A percentile compares a stretch with the other conserved stretches of the same genome.
These are phyloP conservation scores for Sporothrix luriei DNA, from an alignment of 2,329 filamentous ascomycete species.

Conservation along the genomic window DNA sequence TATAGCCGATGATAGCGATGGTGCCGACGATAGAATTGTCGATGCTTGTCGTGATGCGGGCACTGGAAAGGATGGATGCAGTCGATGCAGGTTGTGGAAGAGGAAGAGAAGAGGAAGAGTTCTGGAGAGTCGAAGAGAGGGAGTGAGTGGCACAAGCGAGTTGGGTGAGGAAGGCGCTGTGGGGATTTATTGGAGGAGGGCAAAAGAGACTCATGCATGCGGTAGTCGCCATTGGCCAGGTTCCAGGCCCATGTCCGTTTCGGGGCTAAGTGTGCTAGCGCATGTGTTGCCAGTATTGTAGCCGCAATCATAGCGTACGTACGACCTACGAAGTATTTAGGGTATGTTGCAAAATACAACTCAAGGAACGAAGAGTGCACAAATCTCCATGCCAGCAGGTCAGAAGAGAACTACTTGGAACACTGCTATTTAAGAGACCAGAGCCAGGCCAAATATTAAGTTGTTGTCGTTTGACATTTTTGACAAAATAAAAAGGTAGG, in stretches of 20 bases:
- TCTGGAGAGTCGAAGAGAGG: neutral
- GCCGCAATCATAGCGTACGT: neutral
- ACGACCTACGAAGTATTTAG: too few relatives aligned
- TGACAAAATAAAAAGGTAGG: neutral
- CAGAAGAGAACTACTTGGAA: neutral
- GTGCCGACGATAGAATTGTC: neutral
- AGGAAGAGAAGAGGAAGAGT: neutral
- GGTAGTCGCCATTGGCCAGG: conserved; percentile 23
- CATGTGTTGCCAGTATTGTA: neutral
- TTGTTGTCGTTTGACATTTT: neutral
- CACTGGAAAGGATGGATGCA: neutral
- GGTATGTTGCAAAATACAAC: too few relatives aligned
- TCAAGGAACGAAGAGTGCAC: too few relatives aligned
- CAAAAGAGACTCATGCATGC: neutral
- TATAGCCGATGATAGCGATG: neutral
- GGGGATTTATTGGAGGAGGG: neutral
- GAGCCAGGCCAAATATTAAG: neutral
- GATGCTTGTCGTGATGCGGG: neutral
- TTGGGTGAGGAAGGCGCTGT: conserved; percentile 1
- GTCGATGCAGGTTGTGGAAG: conserved; percentile 2
- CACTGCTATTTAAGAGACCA: neutral
- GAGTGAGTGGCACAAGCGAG: neutral
- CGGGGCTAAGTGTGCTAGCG: neutral
- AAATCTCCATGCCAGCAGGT: too few relatives aligned
- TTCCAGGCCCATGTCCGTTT: conserved; percentile 16